A percentile compares a stretch with the other conserved stretches of the same genome.
Conservation (phyloP, 148 eudicot genomes). For the Rhododendron mucronatum region DNA sequence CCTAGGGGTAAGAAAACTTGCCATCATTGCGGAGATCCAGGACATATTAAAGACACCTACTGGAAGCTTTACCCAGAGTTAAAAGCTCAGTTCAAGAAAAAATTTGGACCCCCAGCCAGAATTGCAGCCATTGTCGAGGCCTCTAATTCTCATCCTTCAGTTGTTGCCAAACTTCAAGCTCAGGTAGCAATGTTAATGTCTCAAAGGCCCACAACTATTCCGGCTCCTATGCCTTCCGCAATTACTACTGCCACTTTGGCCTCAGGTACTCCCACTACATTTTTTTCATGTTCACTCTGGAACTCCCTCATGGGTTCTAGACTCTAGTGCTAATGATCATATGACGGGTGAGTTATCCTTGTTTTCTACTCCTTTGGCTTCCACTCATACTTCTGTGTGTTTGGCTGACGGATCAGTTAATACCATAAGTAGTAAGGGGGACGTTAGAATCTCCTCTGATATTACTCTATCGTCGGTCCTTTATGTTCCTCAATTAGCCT, state of each 20-base stretch:
- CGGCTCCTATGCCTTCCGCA: neutral
- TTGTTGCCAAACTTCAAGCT: neutral
- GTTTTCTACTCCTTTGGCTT: neutral
- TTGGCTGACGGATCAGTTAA: neutral
- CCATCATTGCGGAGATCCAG: neutral
- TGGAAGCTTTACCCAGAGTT: neutral
- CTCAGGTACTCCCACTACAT: neutral
- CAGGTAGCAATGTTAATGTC: neutral
- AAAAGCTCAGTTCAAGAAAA: neutral
- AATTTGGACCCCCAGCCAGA: neutral
- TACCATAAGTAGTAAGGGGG: neutral
- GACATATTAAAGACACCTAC: neutral
- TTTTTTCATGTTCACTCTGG: neutral
- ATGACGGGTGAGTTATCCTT: neutral
- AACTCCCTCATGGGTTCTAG: neutral
- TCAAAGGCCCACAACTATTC: neutral
- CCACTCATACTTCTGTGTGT: neutral
- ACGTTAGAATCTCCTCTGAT: neutral
- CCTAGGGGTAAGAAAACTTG: neutral
- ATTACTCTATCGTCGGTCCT: too few relatives aligned
- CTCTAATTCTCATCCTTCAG: neutral
- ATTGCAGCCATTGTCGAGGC: neutral
- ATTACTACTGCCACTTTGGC: neutral
- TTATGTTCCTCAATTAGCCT: too few relatives aligned
- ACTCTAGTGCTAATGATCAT: neutral